phyloP scores from a whole-genome alignment of 2,329 filamentous ascomycete genomes.

The Ceratocystiopsis brevicomis region DNA sequence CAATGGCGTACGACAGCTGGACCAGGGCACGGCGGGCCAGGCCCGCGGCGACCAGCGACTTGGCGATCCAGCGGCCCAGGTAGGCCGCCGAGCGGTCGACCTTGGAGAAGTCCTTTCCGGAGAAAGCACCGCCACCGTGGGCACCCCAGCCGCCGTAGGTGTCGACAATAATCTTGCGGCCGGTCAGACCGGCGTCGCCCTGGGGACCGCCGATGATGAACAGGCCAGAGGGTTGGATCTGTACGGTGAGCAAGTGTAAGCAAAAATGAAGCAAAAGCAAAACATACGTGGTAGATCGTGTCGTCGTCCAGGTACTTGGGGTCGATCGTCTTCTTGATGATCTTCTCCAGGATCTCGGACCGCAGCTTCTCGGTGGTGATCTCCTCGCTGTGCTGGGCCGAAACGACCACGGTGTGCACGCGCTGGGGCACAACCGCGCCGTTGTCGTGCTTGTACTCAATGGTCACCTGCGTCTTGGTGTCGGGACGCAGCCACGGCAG shows the following conservation, averaged over 20 bases:
- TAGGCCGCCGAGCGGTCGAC: slow-evolving; percentile 97
- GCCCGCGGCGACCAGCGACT: slow-evolving; percentile 79
- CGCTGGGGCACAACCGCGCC: slow-evolving; percentile 82
- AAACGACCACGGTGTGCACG: slow-evolving; percentile 93
- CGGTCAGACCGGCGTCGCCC: slow-evolving; percentile 95
- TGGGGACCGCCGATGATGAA: slow-evolving; percentile 99
- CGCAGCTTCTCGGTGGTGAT: slow-evolving; percentile 84
- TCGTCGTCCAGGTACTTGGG: slow-evolving; percentile 79
- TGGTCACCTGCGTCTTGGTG: slow-evolving; percentile 98
- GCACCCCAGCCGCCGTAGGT: slow-evolving; percentile 99
- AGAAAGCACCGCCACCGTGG: slow-evolving; percentile 99
- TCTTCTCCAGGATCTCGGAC: slow-evolving; percentile 91
- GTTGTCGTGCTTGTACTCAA: slow-evolving; percentile 95
- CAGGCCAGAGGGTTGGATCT: slow-evolving; percentile 89
- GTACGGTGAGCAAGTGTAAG: slow-evolving; percentile 2
- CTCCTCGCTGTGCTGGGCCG: slow-evolving; percentile 76
- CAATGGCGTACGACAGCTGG: slow-evolving; percentile 98
- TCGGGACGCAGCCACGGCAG: slow-evolving; percentile 92
- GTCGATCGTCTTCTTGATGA: slow-evolving; percentile 88
- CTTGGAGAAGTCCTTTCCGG: slow-evolving; percentile 99
- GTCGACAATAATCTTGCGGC: slow-evolving; percentile 98
- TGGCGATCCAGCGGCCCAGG: slow-evolving; percentile 95
- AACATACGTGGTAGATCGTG: slow-evolving; percentile 80
- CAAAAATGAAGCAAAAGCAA: not conserved
- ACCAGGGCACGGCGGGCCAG: slow-evolving; percentile 86